Evolutionary conservation across 768 basidiomycete species (phyloP).

Genomic region (Rossbeevera mucosa): DNA sequence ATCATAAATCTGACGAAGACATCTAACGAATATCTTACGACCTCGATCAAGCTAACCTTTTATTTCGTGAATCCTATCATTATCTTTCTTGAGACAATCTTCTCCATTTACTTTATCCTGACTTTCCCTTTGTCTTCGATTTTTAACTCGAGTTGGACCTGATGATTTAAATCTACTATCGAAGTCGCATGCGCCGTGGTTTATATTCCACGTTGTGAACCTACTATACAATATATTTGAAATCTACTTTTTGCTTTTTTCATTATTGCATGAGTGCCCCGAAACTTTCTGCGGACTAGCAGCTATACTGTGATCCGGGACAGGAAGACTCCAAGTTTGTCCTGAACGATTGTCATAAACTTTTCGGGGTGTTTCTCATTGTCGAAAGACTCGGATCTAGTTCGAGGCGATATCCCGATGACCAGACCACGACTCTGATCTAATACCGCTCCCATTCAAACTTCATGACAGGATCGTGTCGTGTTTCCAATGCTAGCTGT

Average conservation of each 20-base stretch:
- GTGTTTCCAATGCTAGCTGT: too few species aligned
- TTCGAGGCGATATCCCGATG: too few species aligned
- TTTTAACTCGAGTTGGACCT: neutral
- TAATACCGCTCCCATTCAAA: too few species aligned
- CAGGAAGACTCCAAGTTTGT: too few species aligned
- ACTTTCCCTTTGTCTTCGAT: neutral
- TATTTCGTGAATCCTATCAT: slow-evolving; percentile 19
- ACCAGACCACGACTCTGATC: too few species aligned
- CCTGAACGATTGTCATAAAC: too few species aligned
- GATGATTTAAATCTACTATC: neutral
- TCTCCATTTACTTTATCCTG: slow-evolving; percentile 4
- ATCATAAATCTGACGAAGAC: neutral
- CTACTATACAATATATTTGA: slow-evolving; percentile 18
- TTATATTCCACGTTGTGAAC: neutral
- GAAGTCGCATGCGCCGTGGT: neutral
- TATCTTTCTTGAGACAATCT: slow-evolving; percentile 15
- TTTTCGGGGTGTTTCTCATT: too few species aligned
- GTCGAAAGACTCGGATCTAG: too few species aligned
- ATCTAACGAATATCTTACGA: slow-evolving; percentile 19
- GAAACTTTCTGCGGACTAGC: too few species aligned
- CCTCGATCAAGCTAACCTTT: slow-evolving; percentile 7
- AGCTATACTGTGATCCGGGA: too few species aligned
- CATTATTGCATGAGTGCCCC: neutral
- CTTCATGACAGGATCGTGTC: too few species aligned
- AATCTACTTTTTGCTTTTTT: slow-evolving; percentile 15